phyloP scores from a whole-genome alignment of 306 rosid species.

The Elaeagnus macrophylla region DNA sequence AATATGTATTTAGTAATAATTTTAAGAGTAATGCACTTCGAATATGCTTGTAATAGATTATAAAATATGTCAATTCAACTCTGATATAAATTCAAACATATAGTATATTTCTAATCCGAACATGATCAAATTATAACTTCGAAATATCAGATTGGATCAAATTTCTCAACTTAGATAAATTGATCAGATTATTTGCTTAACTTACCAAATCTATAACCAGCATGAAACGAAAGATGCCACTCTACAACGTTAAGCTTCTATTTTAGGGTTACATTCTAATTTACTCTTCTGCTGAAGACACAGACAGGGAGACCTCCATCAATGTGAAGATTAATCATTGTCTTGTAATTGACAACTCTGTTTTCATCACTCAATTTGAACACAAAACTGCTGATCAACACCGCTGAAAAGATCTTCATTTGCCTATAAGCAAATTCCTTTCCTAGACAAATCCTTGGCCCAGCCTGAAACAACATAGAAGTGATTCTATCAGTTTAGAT shows the following conservation, averaged over 20 bases:
- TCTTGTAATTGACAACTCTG: slow-evolving; percentile 52
- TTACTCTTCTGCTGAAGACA: slow-evolving; percentile 30
- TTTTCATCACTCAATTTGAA: slow-evolving; percentile 54
- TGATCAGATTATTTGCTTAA: no score
- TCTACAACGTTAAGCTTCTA: background rate
- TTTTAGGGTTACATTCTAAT: no score
- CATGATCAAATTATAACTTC: no score
- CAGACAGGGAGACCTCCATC: slow-evolving; percentile 61
- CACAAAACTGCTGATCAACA: slow-evolving; percentile 39
- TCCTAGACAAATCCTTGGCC: slow-evolving; percentile 76
- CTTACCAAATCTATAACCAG: background rate
- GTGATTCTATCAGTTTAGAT: background rate
- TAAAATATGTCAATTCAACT: no score
- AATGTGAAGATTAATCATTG: slow-evolving; percentile 72
- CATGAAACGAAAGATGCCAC: background rate
- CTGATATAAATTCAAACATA: no score
- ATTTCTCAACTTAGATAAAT: no score
- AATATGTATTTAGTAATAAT: no score
- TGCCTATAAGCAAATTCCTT: slow-evolving; percentile 86
- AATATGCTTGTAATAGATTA: no score
- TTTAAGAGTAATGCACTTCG: no score
- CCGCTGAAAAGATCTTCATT: slow-evolving; percentile 68
- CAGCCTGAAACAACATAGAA: slow-evolving; percentile 44
- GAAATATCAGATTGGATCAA: no score
- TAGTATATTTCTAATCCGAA: no score